Evolutionary conservation across 768 basidiomycete species (phyloP).

Genomic region (Ramaria sp.): DNA sequence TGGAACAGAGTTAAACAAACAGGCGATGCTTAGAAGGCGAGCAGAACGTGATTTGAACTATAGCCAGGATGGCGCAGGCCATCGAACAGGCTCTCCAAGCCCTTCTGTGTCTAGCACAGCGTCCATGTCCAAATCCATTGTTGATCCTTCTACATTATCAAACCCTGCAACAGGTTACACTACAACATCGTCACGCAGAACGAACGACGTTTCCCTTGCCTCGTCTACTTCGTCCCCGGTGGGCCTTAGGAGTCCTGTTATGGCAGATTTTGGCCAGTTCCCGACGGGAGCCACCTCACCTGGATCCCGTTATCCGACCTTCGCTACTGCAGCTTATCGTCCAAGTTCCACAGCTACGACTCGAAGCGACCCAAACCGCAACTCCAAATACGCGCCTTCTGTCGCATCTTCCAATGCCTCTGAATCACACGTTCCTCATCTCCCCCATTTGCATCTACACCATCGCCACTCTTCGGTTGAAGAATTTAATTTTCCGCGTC

Average conservation of each 20-base stretch:
- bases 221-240: slow-evolving; percentile 34
- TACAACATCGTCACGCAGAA: neutral
- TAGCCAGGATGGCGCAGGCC: slow-evolving; percentile 21
- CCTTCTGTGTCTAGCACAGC: slow-evolving; percentile 35
- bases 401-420: slow-evolving; percentile 26
- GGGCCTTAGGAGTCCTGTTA: slow-evolving; percentile 35
- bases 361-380: slow-evolving; percentile 32
- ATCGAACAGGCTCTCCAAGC: slow-evolving; percentile 40
- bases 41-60: slow-evolving; percentile 46
- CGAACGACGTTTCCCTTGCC: neutral
- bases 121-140: slow-evolving; percentile 2
- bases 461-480: slow-evolving; percentile 24
- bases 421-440: slow-evolving; percentile 44
- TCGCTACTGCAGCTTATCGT: slow-evolving; percentile 16
- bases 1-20: slow-evolving; percentile 64
- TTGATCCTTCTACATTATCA: slow-evolving; percentile 6
- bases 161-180: slow-evolving; percentile 5
- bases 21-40: slow-evolving; percentile 37
- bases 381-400: slow-evolving; percentile 55
- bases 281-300: slow-evolving; percentile 21
- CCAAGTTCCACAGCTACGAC: slow-evolving; percentile 26
- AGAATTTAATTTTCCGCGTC: slow-evolving; percentile 68
- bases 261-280: slow-evolving; percentile 43
- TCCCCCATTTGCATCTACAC: slow-evolving; percentile 18
- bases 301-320: slow-evolving; percentile 9